Conservation (phyloP, 352 stramenopile species). For the Saprolegnia diclina region DNA sequence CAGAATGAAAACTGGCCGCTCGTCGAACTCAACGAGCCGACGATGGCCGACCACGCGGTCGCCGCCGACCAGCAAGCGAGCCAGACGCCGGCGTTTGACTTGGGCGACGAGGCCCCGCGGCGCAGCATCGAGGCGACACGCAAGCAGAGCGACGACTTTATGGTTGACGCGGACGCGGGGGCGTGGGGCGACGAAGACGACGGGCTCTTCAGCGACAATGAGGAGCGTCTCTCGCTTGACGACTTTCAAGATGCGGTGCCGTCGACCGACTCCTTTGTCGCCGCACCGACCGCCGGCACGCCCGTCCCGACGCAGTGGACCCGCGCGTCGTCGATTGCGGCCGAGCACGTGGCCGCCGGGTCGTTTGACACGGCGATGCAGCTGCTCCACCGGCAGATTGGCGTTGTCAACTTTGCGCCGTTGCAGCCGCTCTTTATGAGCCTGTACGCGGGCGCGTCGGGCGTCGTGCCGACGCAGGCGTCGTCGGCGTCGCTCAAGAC, state of each 20-base stretch:
- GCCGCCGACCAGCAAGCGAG: slow-evolving; percentile 42
- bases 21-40: slow-evolving; percentile 91
- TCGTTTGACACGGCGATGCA: slow-evolving; percentile 96
- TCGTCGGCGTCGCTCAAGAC: slow-evolving; percentile 64
- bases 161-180: slow-evolving; percentile 59
- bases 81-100: not conserved
- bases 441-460: slow-evolving; percentile 71
- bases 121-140: slow-evolving; percentile 33
- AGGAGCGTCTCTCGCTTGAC: slow-evolving; percentile 39
- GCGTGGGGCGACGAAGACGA: slow-evolving; percentile 82
- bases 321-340: slow-evolving; percentile 94
- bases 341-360: slow-evolving; percentile 96
- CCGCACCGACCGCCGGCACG: slow-evolving; percentile 83
- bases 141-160: slow-evolving; percentile 68
- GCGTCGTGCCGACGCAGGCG: slow-evolving; percentile 81
- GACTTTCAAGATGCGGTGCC: slow-evolving; percentile 56
- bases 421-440: slow-evolving; percentile 88
- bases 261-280: slow-evolving; percentile 70
- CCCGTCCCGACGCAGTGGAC: slow-evolving; percentile 90
- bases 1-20: slow-evolving; percentile 97
- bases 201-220: slow-evolving; percentile 73
- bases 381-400: slow-evolving; percentile 98
- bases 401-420: slow-evolving; percentile 95
- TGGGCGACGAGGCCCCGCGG: no score
- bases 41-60: slow-evolving; percentile 75